Evolutionary conservation across 306 rosid genomes (phyloP).

Genomic region (Fragaria nilgerrensis): DNA sequence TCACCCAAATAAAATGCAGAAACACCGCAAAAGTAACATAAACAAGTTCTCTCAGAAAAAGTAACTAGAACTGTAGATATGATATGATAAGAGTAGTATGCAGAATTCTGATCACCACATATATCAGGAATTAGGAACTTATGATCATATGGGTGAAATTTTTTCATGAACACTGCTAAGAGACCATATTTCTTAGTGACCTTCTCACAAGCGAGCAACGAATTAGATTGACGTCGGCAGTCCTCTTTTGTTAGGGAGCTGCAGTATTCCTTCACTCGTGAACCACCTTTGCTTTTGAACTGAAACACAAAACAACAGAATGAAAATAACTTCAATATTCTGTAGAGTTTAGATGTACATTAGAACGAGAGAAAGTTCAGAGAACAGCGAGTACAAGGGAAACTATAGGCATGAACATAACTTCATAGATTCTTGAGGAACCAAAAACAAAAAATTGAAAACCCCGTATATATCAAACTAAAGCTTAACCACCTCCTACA

Average conservation of each 20-base stretch:
- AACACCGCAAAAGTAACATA: neutral
- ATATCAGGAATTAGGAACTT: neutral
- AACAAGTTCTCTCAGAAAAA: neutral
- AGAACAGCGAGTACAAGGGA: neutral
- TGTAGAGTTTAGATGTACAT: neutral
- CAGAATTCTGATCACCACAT: neutral
- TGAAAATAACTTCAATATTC: neutral
- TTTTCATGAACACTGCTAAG: conserved; percentile 15
- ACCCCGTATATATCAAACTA: neutral
- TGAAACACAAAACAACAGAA: conserved; percentile 40
- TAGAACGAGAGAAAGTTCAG: neutral
- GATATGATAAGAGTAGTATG: neutral
- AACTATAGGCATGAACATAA: neutral
- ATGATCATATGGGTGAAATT: neutral
- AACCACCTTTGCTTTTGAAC: conserved; percentile 93
- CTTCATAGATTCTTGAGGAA: neutral
- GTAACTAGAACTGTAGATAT: neutral
- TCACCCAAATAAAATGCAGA: neutral
- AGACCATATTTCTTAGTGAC: conserved; percentile 37
- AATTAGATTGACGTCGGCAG: conserved; percentile 80
- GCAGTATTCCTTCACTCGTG: conserved; percentile 85
- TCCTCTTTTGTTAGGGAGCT: conserved; percentile 92
- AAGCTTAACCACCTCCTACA: neutral
- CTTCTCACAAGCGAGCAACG: conserved; percentile 89
- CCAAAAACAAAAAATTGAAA: neutral